These are phyloP conservation scores for Penicillium sp. DNA, from an alignment of 2,329 filamentous ascomycete genomes.

Conservation along the genomic window DNA sequence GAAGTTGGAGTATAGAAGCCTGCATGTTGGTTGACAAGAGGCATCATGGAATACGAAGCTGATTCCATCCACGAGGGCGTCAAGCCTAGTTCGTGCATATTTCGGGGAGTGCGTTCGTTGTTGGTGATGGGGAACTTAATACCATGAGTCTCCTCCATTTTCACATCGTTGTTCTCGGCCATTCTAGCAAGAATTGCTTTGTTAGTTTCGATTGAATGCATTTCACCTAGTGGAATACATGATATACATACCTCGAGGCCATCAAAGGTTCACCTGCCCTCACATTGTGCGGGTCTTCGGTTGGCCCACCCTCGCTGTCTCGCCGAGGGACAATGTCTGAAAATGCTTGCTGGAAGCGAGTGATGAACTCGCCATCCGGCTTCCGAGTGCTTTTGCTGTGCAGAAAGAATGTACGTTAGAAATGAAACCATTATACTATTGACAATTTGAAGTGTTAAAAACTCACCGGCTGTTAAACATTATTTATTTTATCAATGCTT, in stretches of 20 bases:
- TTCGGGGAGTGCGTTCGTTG: constrained; percentile 78
- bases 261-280: constrained; percentile 20
- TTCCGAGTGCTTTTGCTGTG: constrained; percentile 72
- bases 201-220: background rate
- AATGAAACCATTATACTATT: background rate
- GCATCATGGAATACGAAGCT: constrained; percentile 75
- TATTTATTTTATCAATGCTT: constrained; percentile 5
- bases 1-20: constrained; percentile 88
- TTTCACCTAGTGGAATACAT: background rate
- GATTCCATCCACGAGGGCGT: constrained; percentile 87
- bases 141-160: constrained; percentile 49
- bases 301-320: constrained; percentile 38
- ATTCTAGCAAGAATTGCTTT: background rate
- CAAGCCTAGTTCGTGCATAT: constrained; percentile 80
- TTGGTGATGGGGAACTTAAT: constrained; percentile 57
- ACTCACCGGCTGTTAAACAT: constrained; percentile 54
- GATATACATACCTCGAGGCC: constrained; percentile 25
- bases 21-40: constrained; percentile 74
- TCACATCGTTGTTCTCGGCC: constrained; percentile 39
- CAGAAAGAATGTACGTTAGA: background rate
- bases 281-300: constrained; percentile 17
- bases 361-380: constrained; percentile 79
- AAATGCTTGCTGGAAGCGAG: constrained; percentile 80
- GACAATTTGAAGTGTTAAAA: background rate
- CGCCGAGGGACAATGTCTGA: constrained; percentile 64